A percentile compares a stretch with the other conserved stretches of the same genome.
Evolutionary conservation across 2,329 filamentous ascomycete species (phyloP).

Genomic region (Ascochyta rabiei): DNA sequence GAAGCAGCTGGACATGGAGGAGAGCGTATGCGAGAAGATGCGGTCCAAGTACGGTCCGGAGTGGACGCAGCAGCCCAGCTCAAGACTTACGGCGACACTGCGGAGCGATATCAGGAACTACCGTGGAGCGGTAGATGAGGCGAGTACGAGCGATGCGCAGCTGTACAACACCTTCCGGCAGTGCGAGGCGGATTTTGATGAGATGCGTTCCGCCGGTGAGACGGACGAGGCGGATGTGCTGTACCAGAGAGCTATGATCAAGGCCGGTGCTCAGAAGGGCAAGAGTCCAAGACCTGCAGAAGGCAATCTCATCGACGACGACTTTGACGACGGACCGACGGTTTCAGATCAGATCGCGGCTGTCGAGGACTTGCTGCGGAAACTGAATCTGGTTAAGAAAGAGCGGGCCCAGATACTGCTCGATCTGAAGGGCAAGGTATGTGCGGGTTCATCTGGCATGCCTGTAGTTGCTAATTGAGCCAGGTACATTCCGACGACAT

Average conservation of each 20-base stretch:
- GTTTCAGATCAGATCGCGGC: slow-evolving; percentile 87
- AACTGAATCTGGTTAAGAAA: slow-evolving; percentile 87
- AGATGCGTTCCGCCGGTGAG: slow-evolving; percentile 90
- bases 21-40: slow-evolving; percentile 99
- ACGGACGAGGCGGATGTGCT: slow-evolving; percentile 85
- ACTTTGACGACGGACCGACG: slow-evolving; percentile 81
- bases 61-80: slow-evolving; percentile 97
- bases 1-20: slow-evolving; percentile 94
- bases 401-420: slow-evolving; percentile 92
- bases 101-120: slow-evolving; percentile 88
- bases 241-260: slow-evolving; percentile 85
- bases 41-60: slow-evolving; percentile 93
- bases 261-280: slow-evolving; percentile 68
- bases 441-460: slow-evolving; percentile 21
- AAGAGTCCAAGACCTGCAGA: slow-evolving; percentile 69
- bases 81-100: slow-evolving; percentile 83
- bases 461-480: slow-evolving; percentile 5
- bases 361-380: slow-evolving; percentile 90
- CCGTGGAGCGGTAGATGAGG: slow-evolving; percentile 86
- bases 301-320: slow-evolving; percentile 85
- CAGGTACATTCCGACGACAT: slow-evolving; percentile 97
- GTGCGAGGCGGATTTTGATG: slow-evolving; percentile 87
- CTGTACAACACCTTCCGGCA: slow-evolving; percentile 83
- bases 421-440: slow-evolving; percentile 95
- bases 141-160: slow-evolving; percentile 82